Conservation (phyloP, 352 stramenopile genomes). For the Blastocystis sp. region DNA sequence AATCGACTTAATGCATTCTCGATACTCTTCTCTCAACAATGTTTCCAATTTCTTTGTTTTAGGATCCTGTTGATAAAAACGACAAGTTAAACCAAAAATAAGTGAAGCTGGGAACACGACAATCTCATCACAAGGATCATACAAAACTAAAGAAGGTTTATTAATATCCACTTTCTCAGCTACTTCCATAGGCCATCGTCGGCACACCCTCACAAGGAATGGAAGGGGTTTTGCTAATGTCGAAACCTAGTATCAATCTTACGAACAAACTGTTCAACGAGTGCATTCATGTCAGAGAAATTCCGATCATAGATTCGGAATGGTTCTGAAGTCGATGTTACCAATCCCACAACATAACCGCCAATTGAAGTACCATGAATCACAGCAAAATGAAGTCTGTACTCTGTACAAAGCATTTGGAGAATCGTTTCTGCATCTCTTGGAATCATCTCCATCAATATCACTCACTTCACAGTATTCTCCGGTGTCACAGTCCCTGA, state of each 20-base stretch:
- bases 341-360: not conserved
- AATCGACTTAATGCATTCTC: not conserved
- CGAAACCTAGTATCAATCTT: not conserved
- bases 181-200: not conserved
- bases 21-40: not conserved
- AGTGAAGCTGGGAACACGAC: conserved; percentile 27
- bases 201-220: conserved; percentile 5
- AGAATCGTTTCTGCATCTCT: not conserved
- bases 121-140: conserved; percentile 26
- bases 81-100: not conserved
- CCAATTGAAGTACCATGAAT: conserved; percentile 31
- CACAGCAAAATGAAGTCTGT: not conserved
- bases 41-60: not conserved
- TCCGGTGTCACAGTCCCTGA: conserved; percentile 1
- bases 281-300: conserved; percentile 22
- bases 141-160: not conserved
- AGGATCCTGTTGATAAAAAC: not conserved
- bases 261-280: conserved; percentile 18
- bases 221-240: not conserved
- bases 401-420: not conserved
- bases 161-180: not conserved
- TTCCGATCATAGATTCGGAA: conserved; percentile 20
- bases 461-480: not conserved
- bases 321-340: not conserved
- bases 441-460: not conserved